phyloP scores from a whole-genome alignment of 768 basidiomycete genomes.

The Hebeloma cylindrosporum region DNA sequence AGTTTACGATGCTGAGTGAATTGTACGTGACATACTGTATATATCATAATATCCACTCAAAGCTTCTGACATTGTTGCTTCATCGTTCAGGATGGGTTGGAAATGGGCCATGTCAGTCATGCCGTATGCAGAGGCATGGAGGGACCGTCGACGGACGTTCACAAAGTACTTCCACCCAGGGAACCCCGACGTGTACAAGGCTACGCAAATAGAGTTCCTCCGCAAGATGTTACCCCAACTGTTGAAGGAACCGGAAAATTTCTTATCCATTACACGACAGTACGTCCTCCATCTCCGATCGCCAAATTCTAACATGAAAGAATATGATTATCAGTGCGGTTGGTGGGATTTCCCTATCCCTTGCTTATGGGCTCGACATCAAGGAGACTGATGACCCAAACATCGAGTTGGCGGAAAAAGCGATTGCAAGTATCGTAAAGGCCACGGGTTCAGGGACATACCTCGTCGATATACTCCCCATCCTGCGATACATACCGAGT shows the following conservation, averaged over 20 bases:
- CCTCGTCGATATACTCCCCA: constrained; percentile 44
- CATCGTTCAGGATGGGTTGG: constrained; percentile 38
- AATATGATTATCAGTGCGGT: constrained; percentile 31
- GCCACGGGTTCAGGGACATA: constrained; percentile 43
- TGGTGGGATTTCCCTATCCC: constrained; percentile 38
- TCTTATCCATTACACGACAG: constrained; percentile 36
- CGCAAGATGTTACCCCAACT: constrained; percentile 31
- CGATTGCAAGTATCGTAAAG: constrained; percentile 31
- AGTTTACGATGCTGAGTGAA: constrained; percentile 8
- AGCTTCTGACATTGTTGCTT: not conserved
- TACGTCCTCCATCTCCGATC: constrained; percentile 22
- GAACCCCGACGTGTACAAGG: constrained; percentile 30
- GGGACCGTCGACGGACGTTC: constrained; percentile 39
- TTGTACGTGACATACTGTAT: constrained; percentile 4
- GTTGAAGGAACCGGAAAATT: constrained; percentile 37
- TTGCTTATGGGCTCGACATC: constrained; percentile 49
- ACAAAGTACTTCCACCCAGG: constrained; percentile 39
- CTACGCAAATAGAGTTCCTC: constrained; percentile 29
- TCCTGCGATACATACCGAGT: constrained; percentile 45
- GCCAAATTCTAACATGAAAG: not conserved
- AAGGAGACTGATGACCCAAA: constrained; percentile 42
- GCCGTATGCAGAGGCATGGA: constrained; percentile 43
- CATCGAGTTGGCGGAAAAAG: constrained; percentile 40
- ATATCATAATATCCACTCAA: not conserved
- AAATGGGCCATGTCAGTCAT: constrained; percentile 40